A percentile compares a stretch with the other conserved stretches of the same genome.
These are phyloP conservation scores for Aspergillus baeticus DNA, from an alignment of 495 filamentous ascomycete genomes.

Conservation along the genomic window DNA sequence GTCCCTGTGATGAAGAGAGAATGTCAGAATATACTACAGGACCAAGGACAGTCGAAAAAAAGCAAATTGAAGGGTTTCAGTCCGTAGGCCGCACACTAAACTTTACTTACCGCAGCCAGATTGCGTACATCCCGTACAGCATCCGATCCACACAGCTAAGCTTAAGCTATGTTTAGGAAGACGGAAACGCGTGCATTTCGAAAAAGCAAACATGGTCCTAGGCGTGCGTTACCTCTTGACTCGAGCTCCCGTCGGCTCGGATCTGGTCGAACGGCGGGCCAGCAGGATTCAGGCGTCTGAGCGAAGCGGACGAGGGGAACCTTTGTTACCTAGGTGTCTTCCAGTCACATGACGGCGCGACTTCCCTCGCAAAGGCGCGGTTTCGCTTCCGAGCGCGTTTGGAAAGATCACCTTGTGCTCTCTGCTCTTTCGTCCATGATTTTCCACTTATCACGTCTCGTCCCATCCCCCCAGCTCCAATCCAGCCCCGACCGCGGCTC, in stretches of 20 bases:
- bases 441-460: too few relatives aligned
- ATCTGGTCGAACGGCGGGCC: conserved; percentile 14
- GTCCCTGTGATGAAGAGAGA: neutral
- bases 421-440: neutral
- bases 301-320: neutral
- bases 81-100: conserved; percentile 11
- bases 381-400: neutral
- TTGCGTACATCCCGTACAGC: conserved; percentile 1
- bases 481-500: neutral
- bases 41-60: conserved; percentile 3
- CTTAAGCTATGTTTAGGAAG: conserved; percentile 31
- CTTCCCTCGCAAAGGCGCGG: neutral
- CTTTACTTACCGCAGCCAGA: conserved; percentile 14
- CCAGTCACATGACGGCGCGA: conserved; percentile 9
- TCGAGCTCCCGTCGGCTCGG: conserved; percentile 10
- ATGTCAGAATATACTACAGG: conserved; percentile 9
- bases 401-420: neutral
- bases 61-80: conserved; percentile 9
- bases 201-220: conserved; percentile 28
- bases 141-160: conserved; percentile 25
- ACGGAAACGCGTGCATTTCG: conserved; percentile 13
- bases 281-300: neutral
- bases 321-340: neutral
- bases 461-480: too few relatives aligned
- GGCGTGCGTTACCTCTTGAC: conserved; percentile 12